phyloP scores from a whole-genome alignment of 768 basidiomycete species.

The Suillus discolor region DNA sequence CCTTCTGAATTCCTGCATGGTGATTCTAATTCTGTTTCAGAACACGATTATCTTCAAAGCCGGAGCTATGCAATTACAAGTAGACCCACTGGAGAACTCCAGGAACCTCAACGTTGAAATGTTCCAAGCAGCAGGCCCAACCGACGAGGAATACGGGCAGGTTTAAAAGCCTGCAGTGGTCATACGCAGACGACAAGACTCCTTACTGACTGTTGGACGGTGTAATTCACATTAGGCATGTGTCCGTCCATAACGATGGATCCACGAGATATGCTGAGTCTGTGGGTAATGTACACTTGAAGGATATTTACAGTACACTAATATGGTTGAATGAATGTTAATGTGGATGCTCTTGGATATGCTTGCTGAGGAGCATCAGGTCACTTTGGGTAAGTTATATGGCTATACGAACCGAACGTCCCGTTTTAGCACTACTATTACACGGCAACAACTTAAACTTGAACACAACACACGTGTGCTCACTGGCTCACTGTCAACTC shows the following conservation, averaged over 20 bases:
- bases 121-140: not conserved
- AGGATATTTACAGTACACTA: not conserved
- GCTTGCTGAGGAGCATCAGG: too few species aligned
- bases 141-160: too few species aligned
- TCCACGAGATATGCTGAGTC: not conserved
- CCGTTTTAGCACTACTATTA: too few species aligned
- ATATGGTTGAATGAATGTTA: not conserved
- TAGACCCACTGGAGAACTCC: not conserved
- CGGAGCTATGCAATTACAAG: not conserved
- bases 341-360: too few species aligned
- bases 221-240: not conserved
- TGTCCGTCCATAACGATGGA: not conserved
- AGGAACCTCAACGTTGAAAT: not conserved
- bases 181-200: not conserved
- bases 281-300: not conserved
- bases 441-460: too few species aligned
- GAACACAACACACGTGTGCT: too few species aligned
- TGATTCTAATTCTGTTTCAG: not conserved
- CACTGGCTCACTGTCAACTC: too few species aligned
- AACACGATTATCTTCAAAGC: not conserved
- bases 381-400: too few species aligned
- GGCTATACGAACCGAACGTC: too few species aligned
- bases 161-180: not conserved
- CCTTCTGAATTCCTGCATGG: not conserved
- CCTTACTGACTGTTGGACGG: not conserved